Evolutionary conservation across 768 basidiomycete genomes (phyloP).

Genomic region (Leucogyrophana mollusca): DNA sequence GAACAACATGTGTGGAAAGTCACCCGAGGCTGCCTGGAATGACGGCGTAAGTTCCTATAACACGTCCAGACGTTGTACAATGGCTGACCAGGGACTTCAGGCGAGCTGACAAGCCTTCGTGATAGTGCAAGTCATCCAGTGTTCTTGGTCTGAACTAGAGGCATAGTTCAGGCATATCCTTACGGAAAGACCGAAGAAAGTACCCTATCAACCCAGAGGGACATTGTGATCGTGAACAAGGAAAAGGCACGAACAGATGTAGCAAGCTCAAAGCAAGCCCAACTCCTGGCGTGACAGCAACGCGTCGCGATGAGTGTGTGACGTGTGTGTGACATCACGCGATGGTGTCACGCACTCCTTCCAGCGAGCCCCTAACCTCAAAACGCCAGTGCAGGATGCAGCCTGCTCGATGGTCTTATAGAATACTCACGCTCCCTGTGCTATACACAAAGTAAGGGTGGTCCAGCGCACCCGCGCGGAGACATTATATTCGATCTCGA

Average conservation of each 20-base stretch:
- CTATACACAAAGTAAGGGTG: too few relatives aligned
- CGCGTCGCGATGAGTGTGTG: conserved; percentile 1
- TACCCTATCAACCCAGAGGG: conserved; percentile 65
- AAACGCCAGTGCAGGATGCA: not conserved
- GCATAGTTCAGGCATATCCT: too few relatives aligned
- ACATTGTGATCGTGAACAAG: conserved; percentile 39
- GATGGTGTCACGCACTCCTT: conserved; percentile 17
- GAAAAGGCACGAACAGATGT: too few relatives aligned
- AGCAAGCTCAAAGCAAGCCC: too few relatives aligned
- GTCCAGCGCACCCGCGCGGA: too few relatives aligned
- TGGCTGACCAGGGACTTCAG: conserved; percentile 71
- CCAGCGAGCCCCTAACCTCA: not conserved
- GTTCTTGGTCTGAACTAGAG: conserved; percentile 81
- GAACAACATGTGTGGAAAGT: conserved; percentile 97
- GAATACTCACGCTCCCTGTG: too few relatives aligned
- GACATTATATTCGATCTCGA: too few relatives aligned
- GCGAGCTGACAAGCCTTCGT: conserved; percentile 73
- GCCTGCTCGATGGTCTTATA: too few relatives aligned
- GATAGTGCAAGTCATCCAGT: conserved; percentile 88
- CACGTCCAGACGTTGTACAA: not conserved
- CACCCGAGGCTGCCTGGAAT: conserved; percentile 75
- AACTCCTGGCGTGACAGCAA: not conserved
- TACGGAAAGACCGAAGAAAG: too few relatives aligned
- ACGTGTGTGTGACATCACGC: conserved; percentile 29
- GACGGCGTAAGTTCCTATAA: not conserved